These are phyloP conservation scores for Talaromyces funiculosus DNA, from an alignment of 2,329 filamentous ascomycete genomes.

Conservation along the genomic window DNA sequence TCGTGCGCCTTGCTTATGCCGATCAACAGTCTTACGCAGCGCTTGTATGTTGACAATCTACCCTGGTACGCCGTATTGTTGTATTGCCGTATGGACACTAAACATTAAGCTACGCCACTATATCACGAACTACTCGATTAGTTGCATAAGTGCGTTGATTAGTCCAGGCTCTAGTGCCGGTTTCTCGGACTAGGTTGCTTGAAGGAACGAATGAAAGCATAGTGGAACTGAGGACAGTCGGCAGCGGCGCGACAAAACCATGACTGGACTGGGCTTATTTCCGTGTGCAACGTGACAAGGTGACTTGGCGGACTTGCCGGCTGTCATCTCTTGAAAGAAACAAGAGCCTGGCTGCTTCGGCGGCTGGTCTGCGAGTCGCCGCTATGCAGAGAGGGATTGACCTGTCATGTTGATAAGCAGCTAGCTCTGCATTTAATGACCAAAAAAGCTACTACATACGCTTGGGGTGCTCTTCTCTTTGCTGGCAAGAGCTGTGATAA, in stretches of 20 bases:
- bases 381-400: background rate
- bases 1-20: background rate
- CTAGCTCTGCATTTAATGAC: background rate
- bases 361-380: background rate
- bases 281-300: background rate
- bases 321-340: background rate
- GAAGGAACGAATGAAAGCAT: background rate
- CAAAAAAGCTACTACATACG: background rate
- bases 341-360: background rate
- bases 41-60: background rate
- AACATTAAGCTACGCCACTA: slow-evolving; percentile 14
- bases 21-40: background rate
- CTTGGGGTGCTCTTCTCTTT: background rate
- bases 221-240: background rate
- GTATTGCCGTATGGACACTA: slow-evolving; percentile 11
- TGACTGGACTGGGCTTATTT: background rate
- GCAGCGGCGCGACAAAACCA: background rate
- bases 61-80: slow-evolving; percentile 1
- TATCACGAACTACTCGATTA: slow-evolving; percentile 11
- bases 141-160: slow-evolving; percentile 9
- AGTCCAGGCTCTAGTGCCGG: background rate
- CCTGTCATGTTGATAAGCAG: background rate
- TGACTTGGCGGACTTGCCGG: background rate
- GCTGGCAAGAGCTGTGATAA: background rate
- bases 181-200: background rate